Percentiles rank a stretch among this genome's conserved stretches.
Conservation (phyloP, 345 rosid species). For the Bruguiera gymnorhiza region DNA sequence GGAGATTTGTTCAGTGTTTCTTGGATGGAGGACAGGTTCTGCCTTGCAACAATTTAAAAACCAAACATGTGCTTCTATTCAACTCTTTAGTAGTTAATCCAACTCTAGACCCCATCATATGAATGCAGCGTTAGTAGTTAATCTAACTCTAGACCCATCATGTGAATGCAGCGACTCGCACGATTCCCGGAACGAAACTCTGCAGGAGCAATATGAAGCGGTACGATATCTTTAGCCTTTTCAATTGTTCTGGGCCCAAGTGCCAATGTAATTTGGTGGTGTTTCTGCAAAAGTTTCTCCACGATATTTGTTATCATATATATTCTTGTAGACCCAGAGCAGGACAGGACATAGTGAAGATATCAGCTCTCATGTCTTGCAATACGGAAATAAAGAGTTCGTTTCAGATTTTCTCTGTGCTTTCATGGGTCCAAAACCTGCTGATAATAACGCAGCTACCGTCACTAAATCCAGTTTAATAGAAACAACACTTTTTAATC, state of each 20-base stretch:
- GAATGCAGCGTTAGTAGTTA: constrained; percentile 30
- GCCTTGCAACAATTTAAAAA: not conserved
- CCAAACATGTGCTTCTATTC: no score
- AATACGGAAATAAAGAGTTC: constrained; percentile 46
- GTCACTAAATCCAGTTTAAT: not conserved
- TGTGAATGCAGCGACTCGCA: constrained; percentile 44
- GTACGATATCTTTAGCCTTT: constrained; percentile 14
- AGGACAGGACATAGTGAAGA: constrained; percentile 35
- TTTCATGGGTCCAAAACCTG: constrained; percentile 43
- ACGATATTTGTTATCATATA: not conserved
- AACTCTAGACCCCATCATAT: no score
- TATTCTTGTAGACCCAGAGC: constrained; percentile 30
- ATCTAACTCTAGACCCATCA: no score
- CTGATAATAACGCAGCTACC: constrained; percentile 12
- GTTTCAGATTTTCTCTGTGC: constrained; percentile 25
- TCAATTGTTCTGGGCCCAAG: not conserved
- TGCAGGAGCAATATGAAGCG: constrained; percentile 43
- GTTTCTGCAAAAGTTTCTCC: no score
- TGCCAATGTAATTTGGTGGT: no score
- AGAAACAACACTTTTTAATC: constrained; percentile 11
- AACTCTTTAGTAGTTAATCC: no score
- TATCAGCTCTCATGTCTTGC: constrained; percentile 49
- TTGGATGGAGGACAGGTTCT: constrained; percentile 82
- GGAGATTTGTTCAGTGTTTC: constrained; percentile 71
- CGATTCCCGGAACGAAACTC: constrained; percentile 47